Percentiles rank a stretch among this genome's conserved stretches.
Evolutionary conservation across 345 rosid species (phyloP).

Genomic region (Anacardium occidentale): DNA sequence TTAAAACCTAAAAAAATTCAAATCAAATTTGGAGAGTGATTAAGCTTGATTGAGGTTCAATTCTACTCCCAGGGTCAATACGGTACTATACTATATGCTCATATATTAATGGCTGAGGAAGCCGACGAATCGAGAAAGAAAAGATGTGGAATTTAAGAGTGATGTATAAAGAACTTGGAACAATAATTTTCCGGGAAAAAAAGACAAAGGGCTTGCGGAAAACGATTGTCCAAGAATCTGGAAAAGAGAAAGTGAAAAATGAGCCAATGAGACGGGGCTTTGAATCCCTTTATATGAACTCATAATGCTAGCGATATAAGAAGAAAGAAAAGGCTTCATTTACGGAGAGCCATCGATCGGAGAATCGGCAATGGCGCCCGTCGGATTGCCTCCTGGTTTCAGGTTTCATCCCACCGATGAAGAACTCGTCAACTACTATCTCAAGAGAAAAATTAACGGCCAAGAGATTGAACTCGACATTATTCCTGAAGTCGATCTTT

Average conservation of each 20-base stretch:
- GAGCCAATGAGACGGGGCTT: slow-evolving; percentile 24
- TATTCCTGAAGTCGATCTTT: slow-evolving; percentile 94
- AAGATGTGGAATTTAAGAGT: neutral
- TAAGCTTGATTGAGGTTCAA: no score
- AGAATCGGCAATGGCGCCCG: slow-evolving; percentile 46
- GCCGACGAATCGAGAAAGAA: neutral
- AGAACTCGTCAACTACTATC: slow-evolving; percentile 91
- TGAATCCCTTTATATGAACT: slow-evolving; percentile 22
- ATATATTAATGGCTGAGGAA: neutral
- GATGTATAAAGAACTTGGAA: slow-evolving; percentile 2
- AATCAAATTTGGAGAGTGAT: no score
- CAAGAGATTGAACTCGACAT: slow-evolving; percentile 91
- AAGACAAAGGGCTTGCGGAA: slow-evolving; percentile 37
- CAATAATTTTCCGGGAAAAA: slow-evolving; percentile 6
- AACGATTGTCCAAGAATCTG: slow-evolving; percentile 50
- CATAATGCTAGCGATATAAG: neutral
- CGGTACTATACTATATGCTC: neutral
- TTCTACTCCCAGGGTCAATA: neutral
- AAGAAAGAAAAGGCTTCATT: neutral
- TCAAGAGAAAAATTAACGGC: slow-evolving; percentile 77
- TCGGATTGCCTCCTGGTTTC: slow-evolving; percentile 91
- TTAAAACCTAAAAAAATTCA: no score
- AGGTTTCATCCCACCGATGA: slow-evolving; percentile 95
- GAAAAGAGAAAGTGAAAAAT: slow-evolving; percentile 32
- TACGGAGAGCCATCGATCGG: neutral